Evolutionary conservation across 2,329 filamentous ascomycete genomes (phyloP).

Genomic region (Phaeosphaeriaceae sp.): DNA sequence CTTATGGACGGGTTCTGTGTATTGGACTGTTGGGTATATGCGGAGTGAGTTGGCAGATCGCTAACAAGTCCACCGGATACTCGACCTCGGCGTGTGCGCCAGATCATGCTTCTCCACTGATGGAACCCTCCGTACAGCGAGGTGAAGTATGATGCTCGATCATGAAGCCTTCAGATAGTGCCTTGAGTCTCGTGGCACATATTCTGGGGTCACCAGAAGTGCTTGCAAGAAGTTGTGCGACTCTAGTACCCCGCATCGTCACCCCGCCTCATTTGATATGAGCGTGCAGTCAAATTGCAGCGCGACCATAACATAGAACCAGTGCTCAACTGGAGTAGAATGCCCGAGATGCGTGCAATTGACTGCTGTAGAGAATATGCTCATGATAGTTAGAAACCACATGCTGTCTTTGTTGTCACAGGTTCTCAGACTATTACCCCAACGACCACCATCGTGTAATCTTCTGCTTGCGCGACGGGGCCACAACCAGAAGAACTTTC

Average conservation of each 20-base stretch:
- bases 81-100: conserved; percentile 22
- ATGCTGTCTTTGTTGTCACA: not conserved
- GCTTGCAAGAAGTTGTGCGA: not conserved
- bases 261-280: not conserved
- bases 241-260: not conserved
- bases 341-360: not conserved
- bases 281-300: not conserved
- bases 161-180: not conserved
- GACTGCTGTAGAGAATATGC: not conserved
- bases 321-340: not conserved
- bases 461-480: not conserved
- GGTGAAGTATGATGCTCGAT: not conserved
- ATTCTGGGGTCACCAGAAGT: not conserved
- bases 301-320: not conserved
- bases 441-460: not conserved
- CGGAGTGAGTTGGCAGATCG: conserved; percentile 48
- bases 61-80: conserved; percentile 31
- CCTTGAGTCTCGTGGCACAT: not conserved
- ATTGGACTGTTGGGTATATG: conserved; percentile 40
- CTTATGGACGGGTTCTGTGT: conserved; percentile 36
- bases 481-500: not conserved
- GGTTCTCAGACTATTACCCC: not conserved
- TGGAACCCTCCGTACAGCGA: conserved; percentile 2
- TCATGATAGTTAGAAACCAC: too few species aligned
- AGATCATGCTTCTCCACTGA: conserved; percentile 9